Evolutionary conservation across 768 basidiomycete genomes (phyloP).

Genomic region (Ramaria rubella): DNA sequence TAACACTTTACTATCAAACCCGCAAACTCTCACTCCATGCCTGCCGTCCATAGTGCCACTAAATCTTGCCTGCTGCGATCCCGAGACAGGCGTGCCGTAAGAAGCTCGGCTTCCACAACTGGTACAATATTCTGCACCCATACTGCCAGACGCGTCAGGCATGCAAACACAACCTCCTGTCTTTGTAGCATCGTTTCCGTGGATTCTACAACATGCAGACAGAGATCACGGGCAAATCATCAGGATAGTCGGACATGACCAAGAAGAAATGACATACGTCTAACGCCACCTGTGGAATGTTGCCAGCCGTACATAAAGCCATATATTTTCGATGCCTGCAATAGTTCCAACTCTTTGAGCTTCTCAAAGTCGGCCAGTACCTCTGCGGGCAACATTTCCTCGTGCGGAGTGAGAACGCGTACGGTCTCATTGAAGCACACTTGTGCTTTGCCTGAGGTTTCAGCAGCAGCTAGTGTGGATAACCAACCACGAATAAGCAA

Average conservation of each 20-base stretch:
- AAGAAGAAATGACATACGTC: neutral
- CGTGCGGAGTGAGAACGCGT: slow-evolving; percentile 7
- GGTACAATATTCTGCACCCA: slow-evolving; percentile 12
- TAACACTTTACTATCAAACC: too few relatives aligned
- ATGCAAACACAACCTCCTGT: slow-evolving; percentile 10
- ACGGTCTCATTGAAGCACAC: slow-evolving; percentile 11
- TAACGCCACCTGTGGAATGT: neutral
- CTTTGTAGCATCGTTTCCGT: slow-evolving; percentile 7
- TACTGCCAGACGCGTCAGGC: slow-evolving; percentile 9
- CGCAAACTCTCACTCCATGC: too few relatives aligned
- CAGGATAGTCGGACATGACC: neutral
- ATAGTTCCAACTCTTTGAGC: slow-evolving; percentile 7
- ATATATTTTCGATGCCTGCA: slow-evolving; percentile 12
- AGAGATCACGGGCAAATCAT: neutral
- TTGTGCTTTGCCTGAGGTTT: slow-evolving; percentile 6
- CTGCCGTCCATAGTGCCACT: neutral
- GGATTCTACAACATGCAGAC: neutral
- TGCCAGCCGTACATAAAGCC: slow-evolving; percentile 9
- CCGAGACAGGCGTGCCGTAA: neutral
- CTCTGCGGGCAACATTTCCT: neutral
- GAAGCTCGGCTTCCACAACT: slow-evolving; percentile 1
- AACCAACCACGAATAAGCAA: neutral
- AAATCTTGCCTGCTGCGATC: neutral
- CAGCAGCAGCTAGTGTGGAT: neutral
- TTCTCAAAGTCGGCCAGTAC: slow-evolving; percentile 8